Evolutionary conservation across 192 early-diverging fungal genomes (phyloP), one percentile per base, ranked within the genome.

Genomic region (Gaertneriomyces semiglobifer): DNA sequence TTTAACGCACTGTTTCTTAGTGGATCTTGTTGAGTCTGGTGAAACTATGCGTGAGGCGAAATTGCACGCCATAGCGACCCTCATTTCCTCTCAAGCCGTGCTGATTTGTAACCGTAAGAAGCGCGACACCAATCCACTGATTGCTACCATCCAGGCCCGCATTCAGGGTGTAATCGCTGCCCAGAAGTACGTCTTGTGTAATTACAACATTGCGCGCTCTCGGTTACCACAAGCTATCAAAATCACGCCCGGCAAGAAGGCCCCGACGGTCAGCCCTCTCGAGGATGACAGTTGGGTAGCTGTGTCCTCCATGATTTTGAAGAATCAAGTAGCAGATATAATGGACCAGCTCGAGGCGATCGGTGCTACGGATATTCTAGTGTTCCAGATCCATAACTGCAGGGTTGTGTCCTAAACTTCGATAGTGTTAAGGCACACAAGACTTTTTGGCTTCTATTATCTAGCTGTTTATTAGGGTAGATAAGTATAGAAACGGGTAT

Each of bases 41-140:
- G 95, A 99, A 61, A 99, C 96, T n/a, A 99, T 99, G 96, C 86
- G 93, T 51, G 96, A 93, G 18, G 96, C 96, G 14, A 94, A 94
- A n/a, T 84, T 99, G 18, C 89, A 92, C 71, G 86, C 89, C 54
- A 94, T 99, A 47, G 83, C 84, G 46, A 94, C 90, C 7, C 69
- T 99, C 8, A 43, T 95, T 42, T 79, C 78, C 0, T 89, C 96
- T 11, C 86, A 99, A 69, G 88, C 95, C 8, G 93, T 97, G 41
- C 76, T 98, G 55, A 89, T 99, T 54, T 88, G 89, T 59, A 95
- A 95, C 69, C 11, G 11, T 11, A 72, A 77, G 43, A 84, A 88
- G 68, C 81, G 92, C 60, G 61, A 84, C 38, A 69, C 77, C 40
- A 88, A 95, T 66, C 88, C 88, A n/a, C 68, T 99, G 60, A 88